Evolutionary conservation across 73 alveolate species (phyloP).

Genomic region (Paramecium tetraurelia): DNA sequence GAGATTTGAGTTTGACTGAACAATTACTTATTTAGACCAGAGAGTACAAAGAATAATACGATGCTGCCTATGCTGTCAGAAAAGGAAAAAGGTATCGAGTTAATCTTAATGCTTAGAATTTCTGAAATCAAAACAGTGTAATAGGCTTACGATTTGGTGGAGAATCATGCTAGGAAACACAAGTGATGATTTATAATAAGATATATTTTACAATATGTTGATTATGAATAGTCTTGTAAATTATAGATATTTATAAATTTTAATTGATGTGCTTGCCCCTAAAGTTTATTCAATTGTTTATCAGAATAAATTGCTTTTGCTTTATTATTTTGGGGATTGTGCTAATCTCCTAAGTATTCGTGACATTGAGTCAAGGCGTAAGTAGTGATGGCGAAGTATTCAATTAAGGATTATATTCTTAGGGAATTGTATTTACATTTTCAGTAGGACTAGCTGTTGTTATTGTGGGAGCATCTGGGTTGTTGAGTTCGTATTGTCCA

Average conservation of each 20-base stretch:
- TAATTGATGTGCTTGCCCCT: background rate
- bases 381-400: background rate
- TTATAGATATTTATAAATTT: background rate
- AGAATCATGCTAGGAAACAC: background rate
- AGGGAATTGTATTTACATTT: constrained; percentile 1
- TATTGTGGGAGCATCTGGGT: background rate
- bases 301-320: constrained; percentile 25
- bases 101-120: background rate
- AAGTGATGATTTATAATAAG: background rate
- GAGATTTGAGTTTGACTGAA: background rate
- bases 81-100: constrained; percentile 14
- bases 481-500: background rate
- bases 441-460: background rate
- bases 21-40: background rate
- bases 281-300: background rate
- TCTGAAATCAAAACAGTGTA: constrained; percentile 41
- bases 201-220: background rate
- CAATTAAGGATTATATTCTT: background rate
- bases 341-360: background rate
- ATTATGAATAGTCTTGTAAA: background rate
- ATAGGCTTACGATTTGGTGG: constrained; percentile 36
- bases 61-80: constrained; percentile 30
- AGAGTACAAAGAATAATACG: constrained; percentile 42
- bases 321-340: background rate
- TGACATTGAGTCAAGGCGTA: background rate